phyloP scores from a whole-genome alignment of 306 rosid genomes.

The Fagus crenata region DNA sequence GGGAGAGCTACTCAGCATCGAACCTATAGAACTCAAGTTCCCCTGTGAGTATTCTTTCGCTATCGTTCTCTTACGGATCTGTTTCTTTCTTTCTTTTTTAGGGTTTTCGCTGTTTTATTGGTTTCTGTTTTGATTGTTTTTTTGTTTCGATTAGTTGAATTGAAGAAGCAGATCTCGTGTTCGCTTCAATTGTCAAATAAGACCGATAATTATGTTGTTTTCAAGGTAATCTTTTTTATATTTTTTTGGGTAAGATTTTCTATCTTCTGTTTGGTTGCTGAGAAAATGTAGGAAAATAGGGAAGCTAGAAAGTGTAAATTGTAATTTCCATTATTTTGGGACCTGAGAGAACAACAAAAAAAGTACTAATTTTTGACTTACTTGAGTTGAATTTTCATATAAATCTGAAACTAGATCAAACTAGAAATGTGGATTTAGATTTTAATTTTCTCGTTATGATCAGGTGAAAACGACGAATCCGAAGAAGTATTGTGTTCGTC shows the following conservation, averaged over 20 bases:
- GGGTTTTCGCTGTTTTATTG: slow-evolving; percentile 17
- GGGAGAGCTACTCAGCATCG: slow-evolving; percentile 83
- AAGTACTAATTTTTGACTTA: background rate
- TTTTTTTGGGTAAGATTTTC: background rate
- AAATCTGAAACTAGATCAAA: background rate
- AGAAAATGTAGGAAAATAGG: slow-evolving; percentile 4
- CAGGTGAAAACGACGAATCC: slow-evolving; percentile 97
- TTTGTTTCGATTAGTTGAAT: slow-evolving; percentile 53
- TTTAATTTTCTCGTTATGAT: slow-evolving; percentile 15
- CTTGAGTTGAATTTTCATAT: background rate
- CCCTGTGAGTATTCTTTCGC: slow-evolving; percentile 45
- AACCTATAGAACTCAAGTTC: slow-evolving; percentile 87
- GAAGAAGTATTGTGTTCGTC: slow-evolving; percentile 93
- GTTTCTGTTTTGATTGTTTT: slow-evolving; percentile 8
- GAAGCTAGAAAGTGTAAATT: background rate
- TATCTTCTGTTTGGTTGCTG: background rate
- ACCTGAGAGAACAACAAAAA: background rate
- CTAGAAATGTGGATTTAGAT: slow-evolving; percentile 1
- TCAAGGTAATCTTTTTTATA: slow-evolving; percentile 53
- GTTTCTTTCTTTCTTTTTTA: slow-evolving; percentile 32
- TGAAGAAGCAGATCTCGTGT: slow-evolving; percentile 93
- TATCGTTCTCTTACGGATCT: slow-evolving; percentile 28
- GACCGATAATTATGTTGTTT: slow-evolving; percentile 81
- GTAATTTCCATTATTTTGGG: background rate
- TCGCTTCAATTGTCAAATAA: slow-evolving; percentile 79